Conservation (phyloP, 1,284 basidiomycete genomes). For the Sporisorium exsertum region DNA sequence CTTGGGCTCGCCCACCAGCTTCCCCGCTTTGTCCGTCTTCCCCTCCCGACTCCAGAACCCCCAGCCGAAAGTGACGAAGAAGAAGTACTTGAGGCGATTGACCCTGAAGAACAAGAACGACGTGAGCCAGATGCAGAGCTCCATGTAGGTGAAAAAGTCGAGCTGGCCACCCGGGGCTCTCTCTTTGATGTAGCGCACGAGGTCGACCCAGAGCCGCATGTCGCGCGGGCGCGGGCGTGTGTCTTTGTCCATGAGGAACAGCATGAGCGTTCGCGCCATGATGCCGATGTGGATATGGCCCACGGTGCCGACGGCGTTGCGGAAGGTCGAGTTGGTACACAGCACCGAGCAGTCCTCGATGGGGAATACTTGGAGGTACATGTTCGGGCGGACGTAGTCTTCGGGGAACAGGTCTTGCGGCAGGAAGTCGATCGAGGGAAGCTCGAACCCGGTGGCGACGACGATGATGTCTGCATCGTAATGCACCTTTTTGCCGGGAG, state of each 20-base stretch:
- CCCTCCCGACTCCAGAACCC: conserved; percentile 61
- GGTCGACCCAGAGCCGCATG: conserved; percentile 78
- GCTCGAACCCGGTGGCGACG: conserved; percentile 76
- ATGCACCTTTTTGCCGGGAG: conserved; percentile 68
- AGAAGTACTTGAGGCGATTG: conserved; percentile 55
- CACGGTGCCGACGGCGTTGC: conserved; percentile 70
- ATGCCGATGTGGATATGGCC: conserved; percentile 63
- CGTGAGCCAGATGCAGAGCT: conserved; percentile 70
- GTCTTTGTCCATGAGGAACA: conserved; percentile 74
- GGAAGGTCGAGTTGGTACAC: conserved; percentile 75
- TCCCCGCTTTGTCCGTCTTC: conserved; percentile 43
- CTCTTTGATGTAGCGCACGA: conserved; percentile 75
- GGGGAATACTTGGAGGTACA: conserved; percentile 77
- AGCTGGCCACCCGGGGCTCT: conserved; percentile 74
- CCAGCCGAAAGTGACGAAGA: conserved; percentile 64
- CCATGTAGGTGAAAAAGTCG: conserved; percentile 77
- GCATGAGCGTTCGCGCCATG: conserved; percentile 75
- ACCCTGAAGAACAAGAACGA: conserved; percentile 60
- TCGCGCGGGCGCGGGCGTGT: conserved; percentile 74
- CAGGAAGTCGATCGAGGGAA: conserved; percentile 75
- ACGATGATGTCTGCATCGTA: conserved; percentile 75
- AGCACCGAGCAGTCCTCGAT: conserved; percentile 74
- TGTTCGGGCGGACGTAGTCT: conserved; percentile 73
- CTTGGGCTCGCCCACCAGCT: conserved; percentile 38
- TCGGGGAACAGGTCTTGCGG: conserved; percentile 76